These are phyloP conservation scores for Sedum album DNA, from an alignment of 164 flowering plant genomes.

Conservation along the genomic window DNA sequence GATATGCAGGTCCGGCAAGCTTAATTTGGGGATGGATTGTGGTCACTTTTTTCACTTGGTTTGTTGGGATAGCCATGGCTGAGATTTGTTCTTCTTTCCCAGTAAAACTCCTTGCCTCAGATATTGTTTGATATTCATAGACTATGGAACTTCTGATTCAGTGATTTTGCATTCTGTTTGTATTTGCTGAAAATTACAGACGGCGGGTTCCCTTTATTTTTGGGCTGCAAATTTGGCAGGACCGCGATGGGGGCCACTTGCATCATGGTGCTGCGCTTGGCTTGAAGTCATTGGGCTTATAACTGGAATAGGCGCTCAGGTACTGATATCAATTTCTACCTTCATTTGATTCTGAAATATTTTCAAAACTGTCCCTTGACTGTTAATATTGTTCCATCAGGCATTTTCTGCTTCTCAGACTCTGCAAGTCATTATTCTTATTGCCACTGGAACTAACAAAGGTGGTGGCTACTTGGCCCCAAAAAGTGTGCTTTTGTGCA, in stretches of 20 bases:
- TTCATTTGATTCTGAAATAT: neutral
- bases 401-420: constrained; percentile 24
- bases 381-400: constrained; percentile 9
- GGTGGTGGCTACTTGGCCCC: constrained; percentile 30
- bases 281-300: constrained; percentile 23
- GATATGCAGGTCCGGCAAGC: constrained; percentile 24
- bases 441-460: constrained; percentile 24
- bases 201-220: constrained; percentile 28
- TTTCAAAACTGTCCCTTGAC: neutral
- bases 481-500: constrained; percentile 17
- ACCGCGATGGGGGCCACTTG: constrained; percentile 30
- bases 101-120: neutral
- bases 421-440: constrained; percentile 26
- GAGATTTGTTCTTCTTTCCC: constrained; percentile 34
- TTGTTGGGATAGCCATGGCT: constrained; percentile 32
- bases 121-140: neutral
- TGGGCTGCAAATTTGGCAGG: constrained; percentile 32
- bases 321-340: neutral
- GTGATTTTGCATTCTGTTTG: too few species aligned
- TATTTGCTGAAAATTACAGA: too few species aligned
- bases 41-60: constrained; percentile 30
- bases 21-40: constrained; percentile 28
- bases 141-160: too few species aligned
- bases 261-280: constrained; percentile 35
- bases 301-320: constrained; percentile 23